Evolutionary conservation across 169 alveolate genomes (phyloP).

Genomic region (Cryptosporidium sp.): DNA sequence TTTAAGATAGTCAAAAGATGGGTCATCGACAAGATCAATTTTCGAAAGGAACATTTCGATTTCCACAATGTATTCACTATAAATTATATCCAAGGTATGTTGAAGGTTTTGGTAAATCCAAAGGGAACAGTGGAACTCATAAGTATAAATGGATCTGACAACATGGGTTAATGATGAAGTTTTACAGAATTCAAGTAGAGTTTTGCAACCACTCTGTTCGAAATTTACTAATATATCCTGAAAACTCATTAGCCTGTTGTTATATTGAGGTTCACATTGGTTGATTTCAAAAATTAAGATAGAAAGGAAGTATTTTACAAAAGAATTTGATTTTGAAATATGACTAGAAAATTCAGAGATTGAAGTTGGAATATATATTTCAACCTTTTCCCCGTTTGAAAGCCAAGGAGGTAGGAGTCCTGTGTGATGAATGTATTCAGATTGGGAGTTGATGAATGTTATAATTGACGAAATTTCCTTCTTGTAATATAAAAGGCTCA

Average conservation of each 20-base stretch:
- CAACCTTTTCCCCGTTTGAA: conserved; percentile 43
- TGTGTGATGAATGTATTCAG: conserved; percentile 37
- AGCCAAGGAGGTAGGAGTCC: conserved; percentile 57
- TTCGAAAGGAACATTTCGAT: conserved; percentile 6
- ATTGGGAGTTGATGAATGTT: conserved; percentile 18
- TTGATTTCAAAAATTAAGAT: conserved; percentile 40
- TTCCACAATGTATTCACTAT: conserved; percentile 13
- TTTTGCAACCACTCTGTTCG: conserved; percentile 27
- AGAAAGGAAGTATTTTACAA: conserved; percentile 28
- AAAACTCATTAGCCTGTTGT: neutral
- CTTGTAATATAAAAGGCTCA: conserved; percentile 5
- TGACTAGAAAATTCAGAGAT: conserved; percentile 9
- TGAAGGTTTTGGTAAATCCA: conserved; percentile 58
- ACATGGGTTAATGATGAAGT: neutral
- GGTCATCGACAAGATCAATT: conserved; percentile 19
- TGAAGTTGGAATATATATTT: conserved; percentile 35
- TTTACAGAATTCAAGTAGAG: conserved; percentile 54
- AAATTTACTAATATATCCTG: conserved; percentile 12
- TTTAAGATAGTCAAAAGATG: conserved; percentile 8
- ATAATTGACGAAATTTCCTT: conserved; percentile 23
- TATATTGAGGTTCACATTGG: conserved; percentile 8
- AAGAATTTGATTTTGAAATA: conserved; percentile 29
- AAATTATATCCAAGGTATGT: conserved; percentile 12
- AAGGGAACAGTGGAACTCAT: conserved; percentile 33
- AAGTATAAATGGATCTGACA: conserved; percentile 33